Evolutionary conservation across 2,329 filamentous ascomycete species (phyloP).

Genomic region (Aspergillus luchuensis): DNA sequence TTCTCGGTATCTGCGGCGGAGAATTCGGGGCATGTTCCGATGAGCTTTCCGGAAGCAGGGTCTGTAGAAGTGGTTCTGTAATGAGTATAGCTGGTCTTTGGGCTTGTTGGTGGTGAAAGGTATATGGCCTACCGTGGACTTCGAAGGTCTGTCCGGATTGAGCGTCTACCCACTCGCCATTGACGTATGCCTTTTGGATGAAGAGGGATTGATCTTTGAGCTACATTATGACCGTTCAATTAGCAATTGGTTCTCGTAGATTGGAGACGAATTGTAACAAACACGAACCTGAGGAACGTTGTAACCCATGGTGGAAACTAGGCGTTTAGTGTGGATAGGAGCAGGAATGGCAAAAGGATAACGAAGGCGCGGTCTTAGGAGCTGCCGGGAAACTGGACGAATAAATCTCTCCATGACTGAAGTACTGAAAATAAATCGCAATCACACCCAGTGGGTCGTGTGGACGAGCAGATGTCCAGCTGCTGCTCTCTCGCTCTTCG

Average conservation of each 20-base stretch:
- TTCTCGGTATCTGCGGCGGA: slow-evolving; percentile 72
- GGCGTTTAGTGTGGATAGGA: slow-evolving; percentile 35
- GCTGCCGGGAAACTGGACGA: slow-evolving; percentile 39
- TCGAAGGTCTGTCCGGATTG: slow-evolving; percentile 90
- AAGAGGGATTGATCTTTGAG: slow-evolving; percentile 79
- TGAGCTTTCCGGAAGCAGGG: slow-evolving; percentile 76
- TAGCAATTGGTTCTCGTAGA: neutral
- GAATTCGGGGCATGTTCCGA: slow-evolving; percentile 83
- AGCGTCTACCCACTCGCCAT: slow-evolving; percentile 88
- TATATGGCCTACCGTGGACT: slow-evolving; percentile 62
- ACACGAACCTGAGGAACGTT: slow-evolving; percentile 42
- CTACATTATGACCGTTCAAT: slow-evolving; percentile 43
- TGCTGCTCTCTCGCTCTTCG: neutral
- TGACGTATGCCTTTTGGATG: slow-evolving; percentile 82
- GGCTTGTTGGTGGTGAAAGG: too few species aligned
- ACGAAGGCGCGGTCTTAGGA: slow-evolving; percentile 37
- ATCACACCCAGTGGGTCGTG: slow-evolving; percentile 25
- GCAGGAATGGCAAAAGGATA: slow-evolving; percentile 41
- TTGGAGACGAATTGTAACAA: neutral
- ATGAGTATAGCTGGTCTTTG: neutral
- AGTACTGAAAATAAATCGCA: neutral
- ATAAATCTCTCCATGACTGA: slow-evolving; percentile 37
- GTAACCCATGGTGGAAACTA: slow-evolving; percentile 45
- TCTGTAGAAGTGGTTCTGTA: slow-evolving; percentile 52
- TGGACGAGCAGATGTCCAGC: slow-evolving; percentile 4